Conservation (phyloP, 495 filamentous ascomycete species). For the Penicillium dipodomyicola region DNA sequence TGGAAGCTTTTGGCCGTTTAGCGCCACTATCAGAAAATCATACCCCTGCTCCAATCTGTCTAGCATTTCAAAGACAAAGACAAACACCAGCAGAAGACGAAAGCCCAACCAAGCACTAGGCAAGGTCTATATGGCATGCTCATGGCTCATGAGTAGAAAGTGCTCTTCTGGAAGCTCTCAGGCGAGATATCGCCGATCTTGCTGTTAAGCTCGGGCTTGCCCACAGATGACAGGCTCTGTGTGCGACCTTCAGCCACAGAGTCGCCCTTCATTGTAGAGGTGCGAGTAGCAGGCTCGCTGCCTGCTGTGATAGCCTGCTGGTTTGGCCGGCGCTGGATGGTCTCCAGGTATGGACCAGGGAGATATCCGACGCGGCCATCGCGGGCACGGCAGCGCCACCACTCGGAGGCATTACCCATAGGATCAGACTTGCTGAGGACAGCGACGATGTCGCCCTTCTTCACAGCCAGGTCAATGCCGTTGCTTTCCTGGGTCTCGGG, state of each 20-base stretch:
- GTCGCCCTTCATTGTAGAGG: constrained; percentile 57
- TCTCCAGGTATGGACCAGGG: constrained; percentile 83
- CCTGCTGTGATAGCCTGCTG: constrained; percentile 52
- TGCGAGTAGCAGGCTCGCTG: constrained; percentile 48
- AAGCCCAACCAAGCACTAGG: constrained; percentile 3
- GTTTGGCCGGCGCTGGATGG: constrained; percentile 66
- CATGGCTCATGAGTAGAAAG: constrained; percentile 60
- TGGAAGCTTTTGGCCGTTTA: constrained; percentile 12
- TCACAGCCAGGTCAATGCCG: constrained; percentile 85
- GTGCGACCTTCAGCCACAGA: constrained; percentile 27
- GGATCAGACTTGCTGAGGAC: constrained; percentile 92
- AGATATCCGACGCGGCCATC: constrained; percentile 91
- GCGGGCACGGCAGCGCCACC: constrained; percentile 95
- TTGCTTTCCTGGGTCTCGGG: constrained; percentile 64
- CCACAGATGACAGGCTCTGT: constrained; percentile 28
- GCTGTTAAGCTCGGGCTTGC: constrained; percentile 41
- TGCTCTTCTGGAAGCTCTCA: constrained; percentile 88
- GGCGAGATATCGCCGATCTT: constrained; percentile 64
- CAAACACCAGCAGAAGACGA: not conserved
- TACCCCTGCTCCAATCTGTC: not conserved
- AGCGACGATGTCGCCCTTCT: constrained; percentile 93
- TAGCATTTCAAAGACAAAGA: constrained; percentile 3
- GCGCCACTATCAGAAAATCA: not conserved
- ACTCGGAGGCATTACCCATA: constrained; percentile 85
- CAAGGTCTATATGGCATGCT: not conserved